Base-by-base conservation (phyloP, 805 yeast species). In the Starmerella cellae region DNA sequence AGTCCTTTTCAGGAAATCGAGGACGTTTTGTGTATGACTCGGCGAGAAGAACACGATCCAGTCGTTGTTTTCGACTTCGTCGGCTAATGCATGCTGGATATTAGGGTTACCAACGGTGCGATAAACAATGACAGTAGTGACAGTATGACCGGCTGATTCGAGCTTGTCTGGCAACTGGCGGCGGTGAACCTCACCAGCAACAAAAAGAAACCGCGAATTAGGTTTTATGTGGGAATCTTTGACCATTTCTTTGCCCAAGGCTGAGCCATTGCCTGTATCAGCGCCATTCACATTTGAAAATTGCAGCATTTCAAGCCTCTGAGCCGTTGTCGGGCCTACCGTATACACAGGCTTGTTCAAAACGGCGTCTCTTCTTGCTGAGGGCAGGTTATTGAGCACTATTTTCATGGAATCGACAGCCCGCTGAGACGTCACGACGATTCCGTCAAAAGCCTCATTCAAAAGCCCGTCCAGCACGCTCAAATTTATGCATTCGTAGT, bases 21-120 rank as follows among this genome's bases (percentile, higher is more conserved):
- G 71, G 11, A 85, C 77, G 1, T 60, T 65, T 23, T 70, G 71
- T 0, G 94, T 79, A 0, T 95, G 95, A 52, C 91, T 93, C 0
- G 95, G 94, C 48, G 95, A 82, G 60, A 87, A 88, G 46, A 88
- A 79, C 0, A 87, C 79, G 4, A 85, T 63, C 95, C 95, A 84
- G 42, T 64, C 65, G 14, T 51, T 44, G 0, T 43, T 44, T 5
- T 54, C 52, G 18, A 36, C 32, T 2, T 43, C 36, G 21, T 51
- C 38, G 14, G 50, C 43, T 9, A 71, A 60, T 4, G 5, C 16
- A 1, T 57, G 60, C 2, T 66, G 56, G 6, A 74, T 70, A 41
- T 74, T 73, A 1, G 59, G 59, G 43, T 73, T 61, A 1, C 70
- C 64, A 26, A 63, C 67, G 0, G 96, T 87, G 43, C 71, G 70